These are phyloP conservation scores for Chytriomyces hyalinus DNA, from an alignment of 192 early-diverging fungal genomes.

Conservation along the genomic window DNA sequence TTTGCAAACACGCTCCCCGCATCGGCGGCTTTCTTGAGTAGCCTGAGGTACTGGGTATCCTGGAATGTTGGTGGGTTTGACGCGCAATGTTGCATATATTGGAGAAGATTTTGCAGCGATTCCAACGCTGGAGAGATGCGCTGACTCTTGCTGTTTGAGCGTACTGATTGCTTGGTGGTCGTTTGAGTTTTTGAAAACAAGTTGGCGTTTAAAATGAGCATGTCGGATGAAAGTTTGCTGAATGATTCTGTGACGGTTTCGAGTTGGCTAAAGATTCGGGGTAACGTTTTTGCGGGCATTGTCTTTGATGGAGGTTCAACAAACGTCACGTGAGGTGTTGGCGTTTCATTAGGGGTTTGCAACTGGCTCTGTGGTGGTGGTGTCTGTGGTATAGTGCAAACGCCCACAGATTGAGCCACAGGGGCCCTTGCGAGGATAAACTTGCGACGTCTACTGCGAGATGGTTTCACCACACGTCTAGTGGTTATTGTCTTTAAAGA, in stretches of 20 bases:
- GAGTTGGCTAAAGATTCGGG: not conserved
- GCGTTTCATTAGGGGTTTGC: not conserved
- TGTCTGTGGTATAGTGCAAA: not conserved
- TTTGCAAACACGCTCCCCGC: constrained; percentile 26
- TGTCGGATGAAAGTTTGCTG: not conserved
- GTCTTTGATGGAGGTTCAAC: no score
- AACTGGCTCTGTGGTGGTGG: not conserved
- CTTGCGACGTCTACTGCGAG: no score
- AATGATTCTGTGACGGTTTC: not conserved
- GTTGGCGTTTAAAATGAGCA: not conserved
- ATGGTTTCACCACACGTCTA: no score
- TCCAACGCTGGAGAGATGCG: not conserved
- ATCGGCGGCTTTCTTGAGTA: constrained; percentile 2
- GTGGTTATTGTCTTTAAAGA: no score
- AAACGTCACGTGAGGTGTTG: not conserved
- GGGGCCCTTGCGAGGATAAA: no score
- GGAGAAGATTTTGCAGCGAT: not conserved
- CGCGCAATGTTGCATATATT: not conserved
- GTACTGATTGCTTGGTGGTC: no score
- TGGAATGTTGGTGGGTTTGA: not conserved
- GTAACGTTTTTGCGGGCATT: no score
- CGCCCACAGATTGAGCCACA: not conserved
- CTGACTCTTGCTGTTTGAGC: not conserved
- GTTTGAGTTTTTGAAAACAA: not conserved
- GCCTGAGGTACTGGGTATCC: constrained; percentile 2